Evolutionary conservation across 1,139 yeast genomes (phyloP), one percentile per base, ranked within the genome.

Genomic region (Blastobotrys apis): DNA sequence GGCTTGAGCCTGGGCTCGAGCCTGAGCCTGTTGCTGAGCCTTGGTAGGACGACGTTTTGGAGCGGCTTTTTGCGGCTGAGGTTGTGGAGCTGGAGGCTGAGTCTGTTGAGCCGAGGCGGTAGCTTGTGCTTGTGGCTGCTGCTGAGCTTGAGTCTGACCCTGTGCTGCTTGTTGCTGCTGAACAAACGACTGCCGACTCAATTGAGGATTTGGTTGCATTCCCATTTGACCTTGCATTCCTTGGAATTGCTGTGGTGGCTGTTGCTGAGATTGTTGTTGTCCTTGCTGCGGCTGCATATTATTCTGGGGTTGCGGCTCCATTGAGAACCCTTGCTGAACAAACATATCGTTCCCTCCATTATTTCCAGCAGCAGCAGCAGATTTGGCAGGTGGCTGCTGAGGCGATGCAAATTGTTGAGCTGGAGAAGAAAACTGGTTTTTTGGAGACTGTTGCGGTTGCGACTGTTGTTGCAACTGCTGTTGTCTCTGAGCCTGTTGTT

Each of bases 301-400:
- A n/a, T n/a, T n/a, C n/a, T n/a, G 6, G 10, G 26, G 30, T 35
- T 44, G 44, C 8, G 47, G 47, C 15, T 39, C 44, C 44, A 39
- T 44, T 3, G 44, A 35, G 22, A 30, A 39, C 12, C 44, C 47
- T 9, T 38, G 35, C n/a, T 36, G 33, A 13, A 35, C 31, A 26
- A 41, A 35, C 39, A 41, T 35, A 13, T 38, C 23, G 22, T 38
- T 38, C n/a, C 8, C 12, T 25, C n/a, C 20, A 26, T 26, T 30
- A 27, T 17, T 37, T 25, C 27, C 27, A n/a, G n/a, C n/a, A n/a
- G n/a, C n/a, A 25, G 8, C 12, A 12, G 8, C 12, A 12, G 8
- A 9, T 9, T 25, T 25, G 8, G 10, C 27, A 25, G 12, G 10
- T 25, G 10, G 10, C 27, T 25, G 27, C 8, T 25, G 12, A 25